phyloP scores from a whole-genome alignment of 108 stramenopile genomes.

The Licmophora abbreviata region DNA sequence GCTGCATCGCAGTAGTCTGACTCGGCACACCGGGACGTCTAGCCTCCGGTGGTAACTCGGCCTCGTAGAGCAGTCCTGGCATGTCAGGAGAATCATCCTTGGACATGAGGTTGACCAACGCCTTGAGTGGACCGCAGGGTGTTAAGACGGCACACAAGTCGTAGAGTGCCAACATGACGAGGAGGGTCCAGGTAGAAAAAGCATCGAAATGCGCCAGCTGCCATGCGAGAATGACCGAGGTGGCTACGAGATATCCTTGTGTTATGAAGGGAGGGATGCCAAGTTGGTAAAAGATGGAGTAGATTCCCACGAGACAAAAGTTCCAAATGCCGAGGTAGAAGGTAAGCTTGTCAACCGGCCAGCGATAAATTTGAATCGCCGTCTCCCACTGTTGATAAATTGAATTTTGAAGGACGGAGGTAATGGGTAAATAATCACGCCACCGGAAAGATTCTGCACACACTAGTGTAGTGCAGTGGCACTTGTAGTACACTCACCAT shows the following conservation, averaged over 20 bases:
- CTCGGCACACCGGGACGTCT: constrained; percentile 45
- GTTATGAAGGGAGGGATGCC: constrained; percentile 84
- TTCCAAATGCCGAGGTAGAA: constrained; percentile 79
- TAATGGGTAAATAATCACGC: no score
- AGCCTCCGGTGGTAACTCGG: constrained; percentile 74
- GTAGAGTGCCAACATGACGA: constrained; percentile 92
- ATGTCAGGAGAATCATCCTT: constrained; percentile 87
- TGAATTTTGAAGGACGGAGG: no score
- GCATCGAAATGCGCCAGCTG: constrained; percentile 88
- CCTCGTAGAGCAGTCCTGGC: constrained; percentile 96
- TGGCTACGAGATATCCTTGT: constrained; percentile 85
- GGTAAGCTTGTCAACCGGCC: constrained; percentile 85
- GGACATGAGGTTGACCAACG: constrained; percentile 85
- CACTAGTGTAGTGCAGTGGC: no score
- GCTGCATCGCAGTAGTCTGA: neutral
- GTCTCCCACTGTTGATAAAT: constrained; percentile 40
- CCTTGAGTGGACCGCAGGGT: constrained; percentile 89
- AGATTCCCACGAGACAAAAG: constrained; percentile 89
- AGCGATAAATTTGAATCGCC: constrained; percentile 75
- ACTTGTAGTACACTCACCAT: no score
- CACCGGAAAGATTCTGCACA: no score
- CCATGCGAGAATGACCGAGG: constrained; percentile 94
- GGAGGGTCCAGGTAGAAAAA: constrained; percentile 89
- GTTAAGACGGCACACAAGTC: constrained; percentile 96
- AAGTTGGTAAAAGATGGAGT: constrained; percentile 85